Conservation (phyloP, 2,329 filamentous ascomycete genomes). For the Penicillium sp. region DNA sequence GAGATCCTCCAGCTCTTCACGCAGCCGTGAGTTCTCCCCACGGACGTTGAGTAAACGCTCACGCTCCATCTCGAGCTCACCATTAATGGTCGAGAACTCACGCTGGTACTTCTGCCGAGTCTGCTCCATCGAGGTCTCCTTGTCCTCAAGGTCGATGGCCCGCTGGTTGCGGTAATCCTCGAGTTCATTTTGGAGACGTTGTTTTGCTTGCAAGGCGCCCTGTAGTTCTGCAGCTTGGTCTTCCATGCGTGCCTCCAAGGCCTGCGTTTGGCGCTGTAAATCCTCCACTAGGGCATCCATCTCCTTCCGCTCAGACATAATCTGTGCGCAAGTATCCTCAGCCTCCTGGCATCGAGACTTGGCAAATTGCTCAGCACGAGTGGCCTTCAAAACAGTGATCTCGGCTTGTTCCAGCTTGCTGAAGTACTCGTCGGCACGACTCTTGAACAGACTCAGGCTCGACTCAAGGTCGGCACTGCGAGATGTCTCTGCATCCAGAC, state of each 20-base stretch:
- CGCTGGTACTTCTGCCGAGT: slow-evolving; percentile 96
- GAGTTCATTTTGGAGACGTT: slow-evolving; percentile 91
- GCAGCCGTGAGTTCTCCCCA: slow-evolving; percentile 79
- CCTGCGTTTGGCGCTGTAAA: slow-evolving; percentile 83
- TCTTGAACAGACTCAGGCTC: slow-evolving; percentile 86
- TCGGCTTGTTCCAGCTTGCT: slow-evolving; percentile 96
- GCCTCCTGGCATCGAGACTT: slow-evolving; percentile 86
- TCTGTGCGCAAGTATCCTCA: slow-evolving; percentile 84
- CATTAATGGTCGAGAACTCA: slow-evolving; percentile 84
- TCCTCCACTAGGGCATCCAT: slow-evolving; percentile 88
- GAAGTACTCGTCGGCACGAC: slow-evolving; percentile 92
- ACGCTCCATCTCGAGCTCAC: slow-evolving; percentile 89
- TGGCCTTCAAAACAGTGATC: slow-evolving; percentile 90
- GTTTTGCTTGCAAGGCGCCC: slow-evolving; percentile 83
- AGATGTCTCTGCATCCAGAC: slow-evolving; percentile 84
- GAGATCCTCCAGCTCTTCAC: slow-evolving; percentile 94
- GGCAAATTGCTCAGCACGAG: slow-evolving; percentile 89
- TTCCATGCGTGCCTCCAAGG: slow-evolving; percentile 86
- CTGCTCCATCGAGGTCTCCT: slow-evolving; percentile 93
- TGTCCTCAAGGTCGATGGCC: slow-evolving; percentile 95
- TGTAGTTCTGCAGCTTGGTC: slow-evolving; percentile 89
- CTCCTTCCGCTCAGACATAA: slow-evolving; percentile 89
- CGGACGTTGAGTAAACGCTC: slow-evolving; percentile 85
- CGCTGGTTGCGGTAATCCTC: slow-evolving; percentile 96
- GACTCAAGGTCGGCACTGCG: slow-evolving; percentile 81